Percentiles rank a stretch among this genome's conserved stretches.
These are phyloP conservation scores for Polyporus tsugae DNA, from an alignment of 1,284 basidiomycete genomes.

Conservation along the genomic window DNA sequence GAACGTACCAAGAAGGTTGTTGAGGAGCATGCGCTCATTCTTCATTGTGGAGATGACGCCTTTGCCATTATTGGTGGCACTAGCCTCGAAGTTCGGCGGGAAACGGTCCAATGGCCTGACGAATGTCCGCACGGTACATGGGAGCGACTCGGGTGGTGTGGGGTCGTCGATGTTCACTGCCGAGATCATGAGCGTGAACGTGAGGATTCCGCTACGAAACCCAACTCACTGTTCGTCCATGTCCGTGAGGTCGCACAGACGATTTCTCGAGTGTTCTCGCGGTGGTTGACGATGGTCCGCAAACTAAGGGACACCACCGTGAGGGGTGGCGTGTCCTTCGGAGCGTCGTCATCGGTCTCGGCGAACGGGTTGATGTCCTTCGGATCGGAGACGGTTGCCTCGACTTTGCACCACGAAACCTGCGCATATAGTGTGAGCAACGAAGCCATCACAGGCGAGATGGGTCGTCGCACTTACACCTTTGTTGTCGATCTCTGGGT, in stretches of 20 bases:
- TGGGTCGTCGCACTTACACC: constrained; percentile 61
- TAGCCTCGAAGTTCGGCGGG: constrained; percentile 85
- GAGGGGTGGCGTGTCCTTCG: constrained; percentile 87
- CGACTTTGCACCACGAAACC: constrained; percentile 96
- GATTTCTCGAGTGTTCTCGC: constrained; percentile 93
- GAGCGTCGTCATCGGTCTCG: constrained; percentile 76
- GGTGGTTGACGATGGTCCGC: constrained; percentile 95
- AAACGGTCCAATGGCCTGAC: constrained; percentile 95
- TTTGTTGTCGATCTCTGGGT: constrained; percentile 76
- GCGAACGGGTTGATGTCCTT: constrained; percentile 89
- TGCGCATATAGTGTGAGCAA: constrained; percentile 40
- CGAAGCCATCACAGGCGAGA: constrained; percentile 13
- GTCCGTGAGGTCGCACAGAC: constrained; percentile 87
- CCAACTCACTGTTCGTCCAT: constrained; percentile 85
- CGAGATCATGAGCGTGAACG: background rate
- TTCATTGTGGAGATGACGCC: constrained; percentile 81
- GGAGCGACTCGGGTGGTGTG: constrained; percentile 86
- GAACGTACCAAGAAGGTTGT: constrained; percentile 73
- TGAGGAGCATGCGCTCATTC: constrained; percentile 90
- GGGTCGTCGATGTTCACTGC: constrained; percentile 89
- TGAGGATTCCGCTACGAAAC: background rate
- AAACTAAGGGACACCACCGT: constrained; percentile 91
- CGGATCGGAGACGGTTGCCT: constrained; percentile 86
- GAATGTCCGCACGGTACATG: constrained; percentile 87
- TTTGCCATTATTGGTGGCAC: constrained; percentile 68